Evolutionary conservation across 2,329 filamentous ascomycete species (phyloP).

Genomic region (Penicillium crustosum): DNA sequence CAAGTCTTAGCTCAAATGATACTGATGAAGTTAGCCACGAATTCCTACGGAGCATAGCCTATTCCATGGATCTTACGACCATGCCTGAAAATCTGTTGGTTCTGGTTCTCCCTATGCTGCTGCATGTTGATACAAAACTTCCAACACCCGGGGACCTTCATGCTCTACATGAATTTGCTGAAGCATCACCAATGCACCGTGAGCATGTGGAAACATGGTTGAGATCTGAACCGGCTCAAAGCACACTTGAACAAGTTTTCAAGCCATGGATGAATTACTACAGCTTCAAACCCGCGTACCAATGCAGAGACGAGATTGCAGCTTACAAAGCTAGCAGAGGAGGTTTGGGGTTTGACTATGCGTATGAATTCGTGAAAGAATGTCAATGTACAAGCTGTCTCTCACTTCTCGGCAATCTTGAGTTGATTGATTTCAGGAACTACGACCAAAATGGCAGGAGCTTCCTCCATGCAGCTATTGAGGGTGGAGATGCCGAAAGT

Average conservation of each 20-base stretch:
- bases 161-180: neutral
- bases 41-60: neutral
- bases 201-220: neutral
- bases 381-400: neutral
- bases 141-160: neutral
- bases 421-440: neutral
- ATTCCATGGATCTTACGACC: conserved; percentile 1
- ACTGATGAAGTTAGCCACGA: neutral
- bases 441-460: conserved; percentile 1
- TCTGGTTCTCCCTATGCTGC: neutral
- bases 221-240: neutral
- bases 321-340: neutral
- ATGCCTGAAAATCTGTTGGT: neutral
- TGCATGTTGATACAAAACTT: neutral
- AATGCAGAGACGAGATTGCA: neutral
- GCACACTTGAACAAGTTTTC: conserved; percentile 2
- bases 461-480: neutral
- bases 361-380: neutral
- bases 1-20: neutral
- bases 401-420: neutral
- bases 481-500: neutral
- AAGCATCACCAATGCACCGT: neutral
- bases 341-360: neutral
- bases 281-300: conserved; percentile 1
- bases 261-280: neutral